phyloP scores from a whole-genome alignment of 208 protist genomes.

The Trypanosoma rangeli region DNA sequence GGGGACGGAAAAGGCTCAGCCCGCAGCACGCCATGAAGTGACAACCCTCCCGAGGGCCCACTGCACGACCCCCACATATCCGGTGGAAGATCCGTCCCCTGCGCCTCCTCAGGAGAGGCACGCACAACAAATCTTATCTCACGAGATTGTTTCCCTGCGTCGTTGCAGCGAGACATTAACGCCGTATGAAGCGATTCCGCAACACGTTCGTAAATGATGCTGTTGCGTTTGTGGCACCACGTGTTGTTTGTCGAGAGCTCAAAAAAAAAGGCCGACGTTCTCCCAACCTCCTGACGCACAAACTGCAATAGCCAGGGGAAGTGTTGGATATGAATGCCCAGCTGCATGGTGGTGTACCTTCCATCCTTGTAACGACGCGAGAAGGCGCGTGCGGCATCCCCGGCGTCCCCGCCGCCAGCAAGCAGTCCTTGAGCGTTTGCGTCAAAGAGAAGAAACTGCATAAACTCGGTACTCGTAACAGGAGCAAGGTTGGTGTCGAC shows the following conservation, averaged over 20 bases:
- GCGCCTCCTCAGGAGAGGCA: slow-evolving; percentile 26
- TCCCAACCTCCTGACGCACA: slow-evolving; percentile 41
- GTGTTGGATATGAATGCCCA: slow-evolving; percentile 82
- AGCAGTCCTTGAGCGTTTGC: slow-evolving; percentile 37
- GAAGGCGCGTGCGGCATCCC: slow-evolving; percentile 67
- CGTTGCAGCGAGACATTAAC: background rate
- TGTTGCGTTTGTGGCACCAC: slow-evolving; percentile 24
- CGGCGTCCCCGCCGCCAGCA: slow-evolving; percentile 54
- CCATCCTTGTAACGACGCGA: slow-evolving; percentile 41
- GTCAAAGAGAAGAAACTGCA: slow-evolving; percentile 61
- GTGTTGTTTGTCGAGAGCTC: slow-evolving; percentile 1
- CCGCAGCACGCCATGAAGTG: slow-evolving; percentile 17
- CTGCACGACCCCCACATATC: slow-evolving; percentile 16
- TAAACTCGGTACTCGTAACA: slow-evolving; percentile 47
- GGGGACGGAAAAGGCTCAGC: background rate
- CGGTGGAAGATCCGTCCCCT: slow-evolving; percentile 22
- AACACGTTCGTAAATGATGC: slow-evolving; percentile 29
- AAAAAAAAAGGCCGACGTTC: slow-evolving; percentile 12
- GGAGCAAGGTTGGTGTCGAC: slow-evolving; percentile 33
- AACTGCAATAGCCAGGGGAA: slow-evolving; percentile 46
- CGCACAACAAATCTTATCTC: slow-evolving; percentile 22
- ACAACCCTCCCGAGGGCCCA: slow-evolving; percentile 15
- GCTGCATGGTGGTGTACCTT: slow-evolving; percentile 30
- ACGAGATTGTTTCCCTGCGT: background rate
- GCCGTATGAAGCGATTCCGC: slow-evolving; percentile 3